phyloP scores from a whole-genome alignment of 805 yeast genomes.

The Yamadazyma tumulicola region DNA sequence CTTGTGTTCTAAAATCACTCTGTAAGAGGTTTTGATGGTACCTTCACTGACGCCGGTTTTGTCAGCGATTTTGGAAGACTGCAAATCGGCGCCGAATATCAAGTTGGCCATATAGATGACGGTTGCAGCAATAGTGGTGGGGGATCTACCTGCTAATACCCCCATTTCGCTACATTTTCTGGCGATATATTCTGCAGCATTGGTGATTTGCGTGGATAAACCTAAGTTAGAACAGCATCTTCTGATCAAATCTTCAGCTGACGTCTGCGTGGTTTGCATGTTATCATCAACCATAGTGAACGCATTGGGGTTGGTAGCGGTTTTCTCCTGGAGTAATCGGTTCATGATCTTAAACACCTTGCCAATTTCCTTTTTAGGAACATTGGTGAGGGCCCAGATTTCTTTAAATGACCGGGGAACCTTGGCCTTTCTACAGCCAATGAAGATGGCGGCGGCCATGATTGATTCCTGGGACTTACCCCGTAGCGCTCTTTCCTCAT shows the following conservation, averaged over 20 bases:
- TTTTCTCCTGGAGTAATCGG: slow-evolving; percentile 50
- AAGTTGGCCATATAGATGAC: slow-evolving; percentile 91
- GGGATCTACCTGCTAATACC: slow-evolving; percentile 93
- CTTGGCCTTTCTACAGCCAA: slow-evolving; percentile 91
- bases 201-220: slow-evolving; percentile 74
- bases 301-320: slow-evolving; percentile 46
- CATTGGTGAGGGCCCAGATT: slow-evolving; percentile 91
- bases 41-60: slow-evolving; percentile 97
- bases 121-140: slow-evolving; percentile 96
- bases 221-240: slow-evolving; percentile 96
- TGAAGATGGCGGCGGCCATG: slow-evolving; percentile 93
- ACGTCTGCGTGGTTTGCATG: slow-evolving; percentile 74
- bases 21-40: slow-evolving; percentile 89
- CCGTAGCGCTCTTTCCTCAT: slow-evolving; percentile 79
- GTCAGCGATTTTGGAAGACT: slow-evolving; percentile 81
- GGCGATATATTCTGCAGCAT: slow-evolving; percentile 91
- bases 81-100: slow-evolving; percentile 74
- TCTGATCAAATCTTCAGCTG: slow-evolving; percentile 91
- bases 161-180: slow-evolving; percentile 87
- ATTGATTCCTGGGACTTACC: slow-evolving; percentile 92
- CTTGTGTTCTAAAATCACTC: slow-evolving; percentile 71
- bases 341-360: slow-evolving; percentile 84
- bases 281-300: slow-evolving; percentile 43
- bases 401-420: slow-evolving; percentile 95
- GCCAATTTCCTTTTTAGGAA: slow-evolving; percentile 92